Base-by-base conservation (phyloP, 345 rosid genomes). In the Gossypium bickii region DNA sequence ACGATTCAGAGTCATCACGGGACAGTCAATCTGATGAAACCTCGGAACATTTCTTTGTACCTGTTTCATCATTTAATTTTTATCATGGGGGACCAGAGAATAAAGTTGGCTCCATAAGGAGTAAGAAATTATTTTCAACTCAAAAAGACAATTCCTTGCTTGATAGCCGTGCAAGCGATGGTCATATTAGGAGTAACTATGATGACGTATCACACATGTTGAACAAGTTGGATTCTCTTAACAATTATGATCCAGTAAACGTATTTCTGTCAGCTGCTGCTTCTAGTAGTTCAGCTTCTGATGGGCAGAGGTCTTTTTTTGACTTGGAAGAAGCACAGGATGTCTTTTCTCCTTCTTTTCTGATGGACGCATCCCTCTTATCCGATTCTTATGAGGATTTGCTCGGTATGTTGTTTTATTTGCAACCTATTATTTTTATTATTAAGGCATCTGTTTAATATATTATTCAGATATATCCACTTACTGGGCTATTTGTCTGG, bases 311-410 rank as follows among this genome's bases (percentile, higher is more conserved):
- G 67, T 86, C 86, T 0, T 90, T 88, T 80, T 91, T 81, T 80
- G 96, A 87, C 63, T 74, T 86, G 74, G 93, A 93, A 61, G 97
- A 87, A 74, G 59, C 81, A 57, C 85, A 82, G 72, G 91, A 87
- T 77, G 98, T 89, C 62, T 90, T 91, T 78, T 95, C 99, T 9
- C 98, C 99, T 58, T 98, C 94, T 83, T 81, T 95, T 78, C 82
- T 95, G 49, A 84, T 91, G 89, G 98, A 93, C 70, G 79, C 93
- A 27, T 85, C 93, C 44, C 67, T 95, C 56, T 80, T 93, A 72
- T 78, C 89, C 2, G 98, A 91, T 79, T 52, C 92, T 48, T 93
- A 90, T 61, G 99, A 95, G 78, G 98, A 95, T 83, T 86, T 95
- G 67, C 89, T 95, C 18, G 99, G 99, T 95, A 89, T 75, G 84